Evolutionary conservation across 176 grass and related monocot genomes (phyloP).

Genomic region (Carex myosuroides): DNA sequence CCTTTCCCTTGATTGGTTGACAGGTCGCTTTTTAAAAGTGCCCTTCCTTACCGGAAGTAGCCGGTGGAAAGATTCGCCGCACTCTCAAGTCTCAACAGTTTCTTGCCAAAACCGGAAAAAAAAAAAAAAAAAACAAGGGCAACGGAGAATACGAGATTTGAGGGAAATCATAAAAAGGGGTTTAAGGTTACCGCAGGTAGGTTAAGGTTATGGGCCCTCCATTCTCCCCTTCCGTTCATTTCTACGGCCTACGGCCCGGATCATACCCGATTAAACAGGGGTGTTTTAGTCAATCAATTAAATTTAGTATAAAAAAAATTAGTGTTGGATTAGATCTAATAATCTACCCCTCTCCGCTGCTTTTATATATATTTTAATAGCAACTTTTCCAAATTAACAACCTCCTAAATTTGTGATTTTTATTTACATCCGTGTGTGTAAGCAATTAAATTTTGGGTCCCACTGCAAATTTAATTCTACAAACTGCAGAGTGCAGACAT

Average conservation of each 20-base stretch:
- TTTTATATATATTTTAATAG: background rate
- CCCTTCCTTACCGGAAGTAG: background rate
- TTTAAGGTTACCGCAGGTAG: conserved; percentile 17
- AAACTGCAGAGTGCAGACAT: background rate
- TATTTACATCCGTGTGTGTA: background rate
- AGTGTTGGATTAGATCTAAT: background rate
- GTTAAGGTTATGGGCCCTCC: background rate
- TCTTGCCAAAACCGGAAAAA: conserved; percentile 35
- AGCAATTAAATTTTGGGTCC: background rate
- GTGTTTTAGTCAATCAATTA: background rate
- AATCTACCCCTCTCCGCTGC: background rate
- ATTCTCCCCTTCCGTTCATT: background rate
- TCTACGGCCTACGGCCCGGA: background rate
- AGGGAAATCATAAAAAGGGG: background rate
- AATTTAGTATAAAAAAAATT: background rate
- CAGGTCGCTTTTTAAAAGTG: background rate
- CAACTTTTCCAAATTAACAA: background rate
- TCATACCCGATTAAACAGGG: background rate
- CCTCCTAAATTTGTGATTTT: background rate
- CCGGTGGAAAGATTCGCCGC: conserved; percentile 1
- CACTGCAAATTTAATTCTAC: background rate
- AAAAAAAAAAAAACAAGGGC: background rate
- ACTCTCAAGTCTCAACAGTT: background rate
- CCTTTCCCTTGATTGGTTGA: background rate
- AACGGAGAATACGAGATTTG: conserved; percentile 22